Percentiles rank a stretch among this genome's conserved stretches.
These are phyloP conservation scores for Fusarium aywerte DNA, from an alignment of 2,329 filamentous ascomycete species.

Conservation along the genomic window DNA sequence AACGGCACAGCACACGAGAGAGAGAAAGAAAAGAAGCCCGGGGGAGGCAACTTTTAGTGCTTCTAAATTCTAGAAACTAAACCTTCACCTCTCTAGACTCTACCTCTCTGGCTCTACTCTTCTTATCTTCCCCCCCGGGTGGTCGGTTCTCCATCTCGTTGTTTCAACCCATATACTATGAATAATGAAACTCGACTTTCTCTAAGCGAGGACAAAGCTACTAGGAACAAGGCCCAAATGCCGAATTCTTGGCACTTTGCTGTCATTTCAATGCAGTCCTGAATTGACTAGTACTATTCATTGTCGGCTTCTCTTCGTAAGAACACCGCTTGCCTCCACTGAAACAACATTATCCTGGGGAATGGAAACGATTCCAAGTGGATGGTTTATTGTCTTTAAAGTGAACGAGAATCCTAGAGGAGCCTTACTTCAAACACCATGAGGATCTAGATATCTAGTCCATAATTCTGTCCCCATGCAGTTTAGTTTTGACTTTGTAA, in stretches of 20 bases:
- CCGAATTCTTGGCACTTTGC: constrained; percentile 19
- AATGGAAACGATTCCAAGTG: constrained; percentile 1
- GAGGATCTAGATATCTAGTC: neutral
- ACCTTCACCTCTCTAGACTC: neutral
- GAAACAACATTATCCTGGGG: constrained; percentile 5
- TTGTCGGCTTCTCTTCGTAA: constrained; percentile 2
- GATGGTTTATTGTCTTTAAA: constrained; percentile 1
- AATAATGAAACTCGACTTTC: constrained; percentile 30
- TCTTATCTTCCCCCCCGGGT: constrained; percentile 13
- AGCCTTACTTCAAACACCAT: neutral
- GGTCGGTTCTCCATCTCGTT: constrained; percentile 25
- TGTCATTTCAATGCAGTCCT: neutral
- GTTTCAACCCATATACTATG: constrained; percentile 29
- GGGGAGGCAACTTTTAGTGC: neutral
- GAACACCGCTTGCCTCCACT: constrained; percentile 4
- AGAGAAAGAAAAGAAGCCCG: neutral
- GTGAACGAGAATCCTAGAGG: neutral
- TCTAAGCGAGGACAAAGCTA: constrained; percentile 34
- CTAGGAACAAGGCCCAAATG: constrained; percentile 17
- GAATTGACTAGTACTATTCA: neutral
- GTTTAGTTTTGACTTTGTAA: neutral
- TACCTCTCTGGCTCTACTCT: neutral
- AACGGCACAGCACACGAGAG: neutral
- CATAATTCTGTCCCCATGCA: neutral
- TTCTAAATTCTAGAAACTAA: neutral